Conservation (phyloP, 768 basidiomycete genomes). For the Suillus subaureus region DNA sequence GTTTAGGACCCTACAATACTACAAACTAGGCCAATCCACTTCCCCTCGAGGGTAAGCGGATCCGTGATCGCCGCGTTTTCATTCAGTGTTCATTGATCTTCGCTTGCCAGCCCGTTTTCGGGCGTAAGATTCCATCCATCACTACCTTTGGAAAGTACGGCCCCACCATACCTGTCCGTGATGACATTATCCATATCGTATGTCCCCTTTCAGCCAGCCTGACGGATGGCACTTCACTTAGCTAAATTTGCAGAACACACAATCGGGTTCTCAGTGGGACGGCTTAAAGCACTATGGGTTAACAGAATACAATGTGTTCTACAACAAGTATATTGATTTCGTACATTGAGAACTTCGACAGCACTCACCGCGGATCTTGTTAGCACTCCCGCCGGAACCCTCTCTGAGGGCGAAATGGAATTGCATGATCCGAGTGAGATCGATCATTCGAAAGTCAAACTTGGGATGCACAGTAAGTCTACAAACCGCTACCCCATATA, state of each 20-base stretch:
- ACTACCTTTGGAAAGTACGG: slow-evolving; percentile 37
- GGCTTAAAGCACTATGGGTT: slow-evolving; percentile 63
- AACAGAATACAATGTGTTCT: slow-evolving; percentile 54
- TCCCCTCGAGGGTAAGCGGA: slow-evolving; percentile 55
- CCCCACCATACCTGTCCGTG: slow-evolving; percentile 24
- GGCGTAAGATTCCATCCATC: slow-evolving; percentile 54
- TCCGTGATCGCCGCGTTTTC: not conserved
- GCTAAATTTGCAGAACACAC: slow-evolving; percentile 53
- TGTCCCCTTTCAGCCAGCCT: slow-evolving; percentile 15
- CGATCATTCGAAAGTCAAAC: slow-evolving; percentile 47
- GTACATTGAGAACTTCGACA: not conserved
- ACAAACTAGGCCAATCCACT: slow-evolving; percentile 60
- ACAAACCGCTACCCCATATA: not conserved
- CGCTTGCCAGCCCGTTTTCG: slow-evolving; percentile 55
- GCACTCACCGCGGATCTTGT: not conserved
- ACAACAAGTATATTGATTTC: slow-evolving; percentile 52
- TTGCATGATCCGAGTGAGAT: slow-evolving; percentile 52
- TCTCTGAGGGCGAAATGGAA: slow-evolving; percentile 49
- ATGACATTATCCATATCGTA: slow-evolving; percentile 62
- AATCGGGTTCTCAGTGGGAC: slow-evolving; percentile 74
- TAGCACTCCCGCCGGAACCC: slow-evolving; percentile 45
- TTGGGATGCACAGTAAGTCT: slow-evolving; percentile 70
- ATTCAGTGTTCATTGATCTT: slow-evolving; percentile 1
- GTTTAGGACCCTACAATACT: slow-evolving; percentile 1
- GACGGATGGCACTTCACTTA: not conserved